Evolutionary conservation across 1,284 basidiomycete species (phyloP), one percentile per base, ranked within the genome.

Genomic region (Fomitopsis betulina): DNA sequence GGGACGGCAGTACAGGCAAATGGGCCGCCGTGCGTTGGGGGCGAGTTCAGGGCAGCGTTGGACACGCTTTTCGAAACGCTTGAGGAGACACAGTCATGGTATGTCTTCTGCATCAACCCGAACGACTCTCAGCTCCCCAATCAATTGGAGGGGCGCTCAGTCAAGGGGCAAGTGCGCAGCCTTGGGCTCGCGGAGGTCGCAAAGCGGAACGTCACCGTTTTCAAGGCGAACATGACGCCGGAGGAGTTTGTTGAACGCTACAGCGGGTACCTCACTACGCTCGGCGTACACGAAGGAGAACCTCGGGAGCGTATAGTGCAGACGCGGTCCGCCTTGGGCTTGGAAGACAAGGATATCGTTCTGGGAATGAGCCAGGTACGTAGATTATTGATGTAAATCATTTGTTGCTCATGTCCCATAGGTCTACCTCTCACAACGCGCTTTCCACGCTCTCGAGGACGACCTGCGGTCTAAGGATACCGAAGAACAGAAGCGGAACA

Each of bases 121-220:
- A 98, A 98, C 70, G 95, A 98, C 75, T 90, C 92, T 19, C 94
- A 97, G 71, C 76, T 98, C 19, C 93, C 95, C 32, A 94, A 94
- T 69, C 95, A 98, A 72, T 77, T 97, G 57, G 96, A 99, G 75
- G 92, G 93, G 2, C 82, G 94, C 37, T 88, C 89, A 32, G 87
- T 98, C 59, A 97, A 96, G 72, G 91, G 92, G 0, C 96, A 98
- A 75, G 88, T 98, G 55, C 83, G 91, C 59, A 91, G 90, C 56
- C 72, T 90, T 37, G 93, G 94, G 0, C 67, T 98, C 60, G 78
- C 88, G 2, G 91, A 95, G 73, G 84, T 98, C 65, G 84, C 89
- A 5, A 84, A 83, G 66, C 76, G 89, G 50, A 82, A 82, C 51
- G 80, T 79, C 6, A 84, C 81, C 59, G 77, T 87, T 30, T 96